Base-by-base conservation (phyloP, 129 eudicot genomes). In the Tagetes erecta region DNA sequence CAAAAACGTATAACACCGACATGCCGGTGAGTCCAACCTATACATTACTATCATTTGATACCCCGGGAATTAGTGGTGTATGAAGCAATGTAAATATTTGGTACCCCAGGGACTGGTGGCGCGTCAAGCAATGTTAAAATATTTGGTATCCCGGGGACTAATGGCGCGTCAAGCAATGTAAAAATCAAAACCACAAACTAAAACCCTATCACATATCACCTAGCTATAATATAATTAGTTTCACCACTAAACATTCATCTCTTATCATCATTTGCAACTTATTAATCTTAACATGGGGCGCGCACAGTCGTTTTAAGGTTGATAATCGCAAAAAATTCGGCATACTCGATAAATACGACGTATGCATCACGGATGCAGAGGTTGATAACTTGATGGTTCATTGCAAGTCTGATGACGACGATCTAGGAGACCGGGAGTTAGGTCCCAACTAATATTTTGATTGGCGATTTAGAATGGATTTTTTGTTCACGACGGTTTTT, bases 371-470 rank as follows among this genome's bases (percentile, higher is more conserved):
- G 1, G 52, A 78, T 62, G 71, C 3, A 38, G 72, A 78, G 7
- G 60, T 78, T 55, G 64, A 39, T 38, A 62, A 70, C 58, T 70
- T 78, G 71, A 49, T 39, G 64, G 77, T 52, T 13, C 82, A 78
- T 70, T 78, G 76, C 65, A 37, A 5, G 45, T 78, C 82, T 38
- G 0, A 3, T 0, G 82, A 78, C 9, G 82, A 78, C 1, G 71
- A 78, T 11, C 8, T 78, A 0, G 82, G 82, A 0, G 82, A 70
- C 14, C 60, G 70, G 71, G 2, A 70, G 2, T 5, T 78, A 38
- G 3, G 2, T 6, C 77, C 4, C 3, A 40, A 56, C 13, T 46
- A 78, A 31, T 59, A 13, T 50, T 60, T 70, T 14, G 27, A 49
- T 39, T 78, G 82, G 82, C n/a, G 3, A 0, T 78, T 70, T 49